Evolutionary conservation across 768 basidiomycete genomes (phyloP), one percentile per base, ranked within the genome.

Genomic region (Mycena leptocephala): DNA sequence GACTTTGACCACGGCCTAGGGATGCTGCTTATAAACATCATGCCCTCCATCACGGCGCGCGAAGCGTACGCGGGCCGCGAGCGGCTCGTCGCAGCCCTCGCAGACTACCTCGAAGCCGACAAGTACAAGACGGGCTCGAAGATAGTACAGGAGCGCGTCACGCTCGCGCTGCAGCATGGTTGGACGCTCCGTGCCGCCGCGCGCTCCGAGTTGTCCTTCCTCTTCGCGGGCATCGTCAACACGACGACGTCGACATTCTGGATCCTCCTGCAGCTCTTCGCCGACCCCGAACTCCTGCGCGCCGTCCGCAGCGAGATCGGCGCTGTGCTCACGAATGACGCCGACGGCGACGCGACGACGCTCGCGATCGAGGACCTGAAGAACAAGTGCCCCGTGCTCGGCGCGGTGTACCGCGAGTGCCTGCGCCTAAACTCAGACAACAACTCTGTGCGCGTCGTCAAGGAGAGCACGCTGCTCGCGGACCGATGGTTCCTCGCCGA

Each of bases 151-250:
- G 59, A 56, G 53, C 70, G 76, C 41, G 76, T 76, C 8, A 51
- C 32, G 24, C 72, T 76, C 32, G 66, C 76, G 28, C 70, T 43
- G 16, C 76, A 72, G 48, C 71, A 76, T 61, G 76, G 76, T n/a
- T 64, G 64, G 63, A 76, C 37, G 20, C 20, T 67, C 6, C 58
- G 33, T 14, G 70, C 76, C 55, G 43, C 71, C 2, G 76, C 76
- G 10, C 70, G 76, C n/a, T 76, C 76, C 2, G 76, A 76, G 66
- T 48, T 76, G 5, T 76, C 76, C 3, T 76, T 76, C 59, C 76
- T 76, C 43, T 76, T 76, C 35, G 76, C 76, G 16, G 76, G 76
- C 39, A 76, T 76, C 48, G 76, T 76, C 58, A 76, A 76, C 61
- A 72, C 71, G 5, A 66, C 76, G 16, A 76, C 71, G 16, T 68